phyloP scores from a whole-genome alignment of 1,284 basidiomycete genomes.

The Ceratobasidium sp. region DNA sequence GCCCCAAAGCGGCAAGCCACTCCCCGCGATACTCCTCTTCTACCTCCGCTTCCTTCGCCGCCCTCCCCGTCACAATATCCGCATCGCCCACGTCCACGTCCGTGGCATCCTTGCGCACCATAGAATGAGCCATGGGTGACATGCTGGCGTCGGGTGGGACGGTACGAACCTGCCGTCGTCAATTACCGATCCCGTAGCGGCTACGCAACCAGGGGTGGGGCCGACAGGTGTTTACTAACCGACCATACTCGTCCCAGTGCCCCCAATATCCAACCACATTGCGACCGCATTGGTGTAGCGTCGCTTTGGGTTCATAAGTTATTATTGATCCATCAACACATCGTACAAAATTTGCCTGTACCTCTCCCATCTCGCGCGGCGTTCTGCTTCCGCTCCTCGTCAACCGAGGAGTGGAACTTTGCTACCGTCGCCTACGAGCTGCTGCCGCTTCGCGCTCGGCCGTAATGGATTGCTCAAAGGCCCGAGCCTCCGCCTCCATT shows the following conservation, averaged over 20 bases:
- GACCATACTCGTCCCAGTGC: too few species aligned
- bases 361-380: constrained; percentile 81
- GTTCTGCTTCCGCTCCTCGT: constrained; percentile 70
- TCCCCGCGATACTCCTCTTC: too few species aligned
- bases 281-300: too few species aligned
- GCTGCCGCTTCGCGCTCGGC: constrained; percentile 43
- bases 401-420: constrained; percentile 64
- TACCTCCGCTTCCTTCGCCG: constrained; percentile 49
- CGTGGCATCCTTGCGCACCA: constrained; percentile 54
- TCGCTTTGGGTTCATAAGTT: too few species aligned
- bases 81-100: constrained; percentile 44
- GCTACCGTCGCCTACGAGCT: constrained; percentile 16
- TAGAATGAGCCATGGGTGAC: constrained; percentile 20
- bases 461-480: constrained; percentile 74
- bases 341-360: too few species aligned
- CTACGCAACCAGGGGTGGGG: not conserved
- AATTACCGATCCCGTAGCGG: not conserved
- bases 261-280: too few species aligned
- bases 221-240: constrained; percentile 9
- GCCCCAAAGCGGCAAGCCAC: too few species aligned
- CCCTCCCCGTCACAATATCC: constrained; percentile 51
- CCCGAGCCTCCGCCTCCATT: constrained; percentile 74
- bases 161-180: constrained; percentile 27
- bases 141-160: constrained; percentile 11
- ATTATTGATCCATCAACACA: too few species aligned